Percentiles rank a stretch among this genome's conserved stretches.
Conservation (phyloP, 345 rosid genomes). For the Brassica cretica region DNA sequence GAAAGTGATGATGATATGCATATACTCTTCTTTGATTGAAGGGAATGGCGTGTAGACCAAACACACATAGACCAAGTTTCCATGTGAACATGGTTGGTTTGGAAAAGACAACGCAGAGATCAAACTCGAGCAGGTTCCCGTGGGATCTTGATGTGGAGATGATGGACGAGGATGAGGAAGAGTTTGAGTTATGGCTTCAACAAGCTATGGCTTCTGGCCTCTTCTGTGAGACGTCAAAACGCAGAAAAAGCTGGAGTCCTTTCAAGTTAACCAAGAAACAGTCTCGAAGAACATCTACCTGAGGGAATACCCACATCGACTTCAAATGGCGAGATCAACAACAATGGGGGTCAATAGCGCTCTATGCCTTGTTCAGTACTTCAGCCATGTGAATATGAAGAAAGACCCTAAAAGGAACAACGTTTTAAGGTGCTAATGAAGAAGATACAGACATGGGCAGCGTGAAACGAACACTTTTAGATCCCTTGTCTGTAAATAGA, state of each 20-base stretch:
- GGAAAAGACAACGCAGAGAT: conserved; percentile 72
- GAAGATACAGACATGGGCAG: not conserved
- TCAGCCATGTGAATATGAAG: not conserved
- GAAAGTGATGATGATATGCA: not conserved
- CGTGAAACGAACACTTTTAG: conserved; percentile 5
- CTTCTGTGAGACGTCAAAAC: conserved; percentile 81
- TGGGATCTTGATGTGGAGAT: conserved; percentile 96
- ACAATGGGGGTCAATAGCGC: not conserved
- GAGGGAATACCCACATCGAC: conserved; percentile 18
- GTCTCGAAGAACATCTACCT: conserved; percentile 78
- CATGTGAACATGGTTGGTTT: conserved; percentile 92
- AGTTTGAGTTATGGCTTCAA: conserved; percentile 85
- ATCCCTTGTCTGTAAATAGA: conserved; percentile 25
- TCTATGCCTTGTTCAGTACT: not conserved
- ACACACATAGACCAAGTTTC: conserved; percentile 95
- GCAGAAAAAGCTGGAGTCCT: conserved; percentile 94
- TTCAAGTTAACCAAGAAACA: conserved; percentile 79
- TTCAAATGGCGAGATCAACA: conserved; percentile 9
- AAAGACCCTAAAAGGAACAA: not conserved
- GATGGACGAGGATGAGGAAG: conserved; percentile 89
- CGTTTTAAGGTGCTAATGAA: conserved; percentile 1
- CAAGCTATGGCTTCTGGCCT: conserved; percentile 88
- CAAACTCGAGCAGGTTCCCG: conserved; percentile 82
- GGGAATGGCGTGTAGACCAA: conserved; percentile 96
- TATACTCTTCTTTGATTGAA: conserved; percentile 32